Percentiles rank a stretch among this genome's conserved stretches.
These are phyloP conservation scores for Laburnicola sp. DNA, from an alignment of 2,329 filamentous ascomycete species.

Conservation along the genomic window DNA sequence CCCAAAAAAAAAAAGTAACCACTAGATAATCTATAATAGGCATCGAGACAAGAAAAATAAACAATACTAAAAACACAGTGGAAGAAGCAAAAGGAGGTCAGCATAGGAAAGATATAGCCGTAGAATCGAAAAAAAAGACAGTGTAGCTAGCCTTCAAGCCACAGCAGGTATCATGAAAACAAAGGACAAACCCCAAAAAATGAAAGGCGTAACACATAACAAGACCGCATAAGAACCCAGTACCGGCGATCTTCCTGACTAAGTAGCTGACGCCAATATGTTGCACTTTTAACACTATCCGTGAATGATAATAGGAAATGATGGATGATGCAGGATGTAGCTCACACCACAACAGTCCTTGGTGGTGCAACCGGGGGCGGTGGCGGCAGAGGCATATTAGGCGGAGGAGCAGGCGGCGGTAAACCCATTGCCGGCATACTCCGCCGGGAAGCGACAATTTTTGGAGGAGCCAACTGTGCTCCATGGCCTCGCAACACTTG, in stretches of 20 bases:
- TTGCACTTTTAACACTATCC: no score
- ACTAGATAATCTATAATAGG: no score
- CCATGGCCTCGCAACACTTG: slow-evolving; percentile 33
- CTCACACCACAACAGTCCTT: slow-evolving; percentile 10
- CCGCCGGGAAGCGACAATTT: slow-evolving; percentile 29
- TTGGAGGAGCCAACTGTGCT: slow-evolving; percentile 17
- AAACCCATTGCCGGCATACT: slow-evolving; percentile 47
- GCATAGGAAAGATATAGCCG: no score
- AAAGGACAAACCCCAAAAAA: no score
- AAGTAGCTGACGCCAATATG: neutral
- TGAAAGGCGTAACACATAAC: slow-evolving; percentile 4
- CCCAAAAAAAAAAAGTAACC: no score
- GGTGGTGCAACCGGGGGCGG: slow-evolving; percentile 29
- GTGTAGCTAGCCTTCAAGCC: no score
- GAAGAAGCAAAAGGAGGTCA: no score
- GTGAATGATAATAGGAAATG: neutral
- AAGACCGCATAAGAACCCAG: neutral
- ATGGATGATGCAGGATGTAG: no score
- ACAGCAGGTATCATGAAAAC: slow-evolving; percentile 6
- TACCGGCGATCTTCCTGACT: neutral
- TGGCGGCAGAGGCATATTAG: slow-evolving; percentile 50
- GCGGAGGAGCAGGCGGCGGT: slow-evolving; percentile 52
- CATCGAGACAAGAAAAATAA: no score
- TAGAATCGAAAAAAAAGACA: no score
- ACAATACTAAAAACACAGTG: no score